Evolutionary conservation across 331 rosid species (phyloP).

Genomic region (Rhamnella rubrinervis): DNA sequence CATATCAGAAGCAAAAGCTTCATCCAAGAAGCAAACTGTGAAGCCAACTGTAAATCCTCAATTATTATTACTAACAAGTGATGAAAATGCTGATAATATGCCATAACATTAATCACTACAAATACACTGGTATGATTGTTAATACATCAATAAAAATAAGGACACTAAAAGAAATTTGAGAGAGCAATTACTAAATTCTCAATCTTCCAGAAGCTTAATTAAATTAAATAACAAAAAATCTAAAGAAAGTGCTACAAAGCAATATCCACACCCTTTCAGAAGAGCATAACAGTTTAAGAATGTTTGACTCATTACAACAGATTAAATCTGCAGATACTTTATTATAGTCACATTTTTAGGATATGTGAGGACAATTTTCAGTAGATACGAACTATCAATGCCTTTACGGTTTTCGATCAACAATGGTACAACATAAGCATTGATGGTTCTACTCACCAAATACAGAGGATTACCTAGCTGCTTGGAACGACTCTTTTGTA

Average conservation of each 20-base stretch:
- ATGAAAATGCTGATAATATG: too few relatives aligned
- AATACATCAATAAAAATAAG: too few relatives aligned
- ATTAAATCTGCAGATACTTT: background rate
- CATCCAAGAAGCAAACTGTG: too few relatives aligned
- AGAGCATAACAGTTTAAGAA: background rate
- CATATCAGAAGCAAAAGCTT: too few relatives aligned
- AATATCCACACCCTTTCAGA: background rate
- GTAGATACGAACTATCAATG: background rate
- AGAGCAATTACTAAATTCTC: too few relatives aligned
- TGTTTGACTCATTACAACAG: background rate
- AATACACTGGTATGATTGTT: too few relatives aligned
- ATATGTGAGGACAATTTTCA: background rate
- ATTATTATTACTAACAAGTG: too few relatives aligned
- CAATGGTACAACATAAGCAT: background rate
- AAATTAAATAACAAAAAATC: background rate
- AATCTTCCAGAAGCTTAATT: too few relatives aligned
- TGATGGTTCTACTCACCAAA: background rate
- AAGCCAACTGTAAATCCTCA: too few relatives aligned
- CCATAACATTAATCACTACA: too few relatives aligned
- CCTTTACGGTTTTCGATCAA: background rate
- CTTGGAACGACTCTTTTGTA: constrained; percentile 68
- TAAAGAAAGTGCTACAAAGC: background rate
- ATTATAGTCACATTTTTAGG: background rate
- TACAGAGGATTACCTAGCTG: constrained; percentile 6
- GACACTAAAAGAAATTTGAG: too few relatives aligned